A percentile compares a stretch with the other conserved stretches of the same genome.
phyloP scores from a whole-genome alignment of 2,329 filamentous ascomycete genomes.

The Aspergillus pseudoglaucus region DNA sequence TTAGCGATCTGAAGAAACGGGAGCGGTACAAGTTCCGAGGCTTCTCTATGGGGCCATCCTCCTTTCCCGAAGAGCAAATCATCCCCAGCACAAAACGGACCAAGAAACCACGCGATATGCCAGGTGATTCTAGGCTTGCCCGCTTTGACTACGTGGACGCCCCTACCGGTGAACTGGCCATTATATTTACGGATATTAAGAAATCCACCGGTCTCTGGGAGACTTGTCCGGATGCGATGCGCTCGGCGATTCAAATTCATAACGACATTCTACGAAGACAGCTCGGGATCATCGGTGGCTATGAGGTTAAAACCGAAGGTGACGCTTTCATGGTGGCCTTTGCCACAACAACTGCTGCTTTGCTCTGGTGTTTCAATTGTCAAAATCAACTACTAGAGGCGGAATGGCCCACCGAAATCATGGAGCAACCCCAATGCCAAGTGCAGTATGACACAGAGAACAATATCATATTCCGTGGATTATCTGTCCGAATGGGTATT shows the following conservation, averaged over 20 bases:
- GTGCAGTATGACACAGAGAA: constrained; percentile 76
- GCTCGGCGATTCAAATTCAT: constrained; percentile 92
- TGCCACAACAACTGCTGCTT: constrained; percentile 85
- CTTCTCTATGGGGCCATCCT: constrained; percentile 74
- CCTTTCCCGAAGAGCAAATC: constrained; percentile 58
- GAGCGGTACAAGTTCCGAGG: constrained; percentile 69
- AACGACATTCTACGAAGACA: constrained; percentile 96
- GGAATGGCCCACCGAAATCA: constrained; percentile 86
- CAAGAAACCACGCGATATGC: constrained; percentile 52
- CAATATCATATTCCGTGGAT: constrained; percentile 82
- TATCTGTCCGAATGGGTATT: constrained; percentile 95
- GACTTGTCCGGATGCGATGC: constrained; percentile 89
- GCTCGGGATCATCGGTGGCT: constrained; percentile 86
- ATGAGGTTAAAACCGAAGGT: constrained; percentile 99
- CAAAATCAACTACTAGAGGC: constrained; percentile 83
- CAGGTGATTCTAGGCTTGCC: constrained; percentile 79
- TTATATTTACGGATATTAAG: constrained; percentile 99
- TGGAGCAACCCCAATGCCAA: constrained; percentile 79
- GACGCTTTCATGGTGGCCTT: constrained; percentile 99
- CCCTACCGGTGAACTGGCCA: constrained; percentile 80
- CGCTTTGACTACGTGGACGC: constrained; percentile 88
- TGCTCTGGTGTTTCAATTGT: constrained; percentile 94
- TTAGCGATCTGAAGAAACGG: constrained; percentile 81
- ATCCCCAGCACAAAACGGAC: constrained; percentile 58
- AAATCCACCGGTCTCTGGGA: constrained; percentile 96